Conservation (phyloP, 805 yeast genomes). For the Barnettozyma siamensis region DNA sequence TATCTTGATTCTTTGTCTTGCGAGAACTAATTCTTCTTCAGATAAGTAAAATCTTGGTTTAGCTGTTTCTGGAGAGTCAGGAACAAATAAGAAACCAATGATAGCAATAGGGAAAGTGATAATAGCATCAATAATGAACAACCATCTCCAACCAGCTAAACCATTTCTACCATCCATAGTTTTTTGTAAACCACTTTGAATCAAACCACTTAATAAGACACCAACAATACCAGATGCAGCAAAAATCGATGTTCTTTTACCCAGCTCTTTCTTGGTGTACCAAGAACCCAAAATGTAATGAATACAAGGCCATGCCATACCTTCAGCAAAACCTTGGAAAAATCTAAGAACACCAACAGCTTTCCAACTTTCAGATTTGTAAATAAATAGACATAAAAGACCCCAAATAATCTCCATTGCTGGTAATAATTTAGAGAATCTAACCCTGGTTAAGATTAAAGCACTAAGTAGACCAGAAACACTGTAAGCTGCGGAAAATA, state of each 20-base stretch:
- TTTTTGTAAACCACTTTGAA: slow-evolving; percentile 10
- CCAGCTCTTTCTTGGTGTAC: slow-evolving; percentile 48
- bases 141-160: slow-evolving; percentile 11
- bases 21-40: slow-evolving; percentile 14
- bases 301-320: slow-evolving; percentile 52
- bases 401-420: slow-evolving; percentile 25
- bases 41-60: slow-evolving; percentile 13
- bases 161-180: slow-evolving; percentile 8
- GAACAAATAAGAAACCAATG: slow-evolving; percentile 30
- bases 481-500: slow-evolving; percentile 9
- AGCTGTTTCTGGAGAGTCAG: slow-evolving; percentile 32
- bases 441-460: slow-evolving; percentile 3
- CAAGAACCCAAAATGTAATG: slow-evolving; percentile 53
- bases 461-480: slow-evolving; percentile 7
- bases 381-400: slow-evolving; percentile 41
- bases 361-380: slow-evolving; percentile 6
- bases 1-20: slow-evolving; percentile 10
- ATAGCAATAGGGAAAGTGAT: slow-evolving; percentile 17
- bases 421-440: slow-evolving; percentile 7
- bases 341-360: slow-evolving; percentile 46
- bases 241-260: slow-evolving; percentile 54
- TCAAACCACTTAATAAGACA: slow-evolving; percentile 33
- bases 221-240: slow-evolving; percentile 9
- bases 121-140: slow-evolving; percentile 11
- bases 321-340: slow-evolving; percentile 57